phyloP scores from a whole-genome alignment of 2,329 filamentous ascomycete species.

The Diplocarpon rosae region DNA sequence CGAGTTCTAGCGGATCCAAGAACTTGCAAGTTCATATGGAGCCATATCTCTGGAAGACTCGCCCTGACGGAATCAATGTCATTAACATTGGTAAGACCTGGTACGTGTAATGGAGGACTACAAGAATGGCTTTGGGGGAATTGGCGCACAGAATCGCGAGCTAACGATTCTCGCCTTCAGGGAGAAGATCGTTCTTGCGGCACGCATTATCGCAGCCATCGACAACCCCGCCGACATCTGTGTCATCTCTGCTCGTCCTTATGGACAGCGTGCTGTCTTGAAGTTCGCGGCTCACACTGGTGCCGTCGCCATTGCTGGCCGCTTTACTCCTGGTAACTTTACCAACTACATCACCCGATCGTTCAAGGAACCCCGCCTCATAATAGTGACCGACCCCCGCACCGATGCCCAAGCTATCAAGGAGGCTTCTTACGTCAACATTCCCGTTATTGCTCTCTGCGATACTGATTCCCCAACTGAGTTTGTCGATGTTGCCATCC shows the following conservation, averaged over 20 bases:
- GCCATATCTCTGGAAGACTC: slow-evolving; percentile 99
- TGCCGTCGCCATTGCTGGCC: slow-evolving; percentile 94
- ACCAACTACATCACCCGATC: slow-evolving; percentile 99
- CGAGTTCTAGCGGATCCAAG: slow-evolving; percentile 59
- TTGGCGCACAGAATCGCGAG: not conserved
- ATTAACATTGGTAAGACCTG: slow-evolving; percentile 99
- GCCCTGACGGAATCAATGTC: slow-evolving; percentile 95
- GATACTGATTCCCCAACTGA: slow-evolving; percentile 99
- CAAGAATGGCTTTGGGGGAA: not conserved
- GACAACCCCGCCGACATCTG: slow-evolving; percentile 99
- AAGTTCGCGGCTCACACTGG: slow-evolving; percentile 99
- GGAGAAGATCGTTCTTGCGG: slow-evolving; percentile 99
- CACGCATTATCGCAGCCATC: slow-evolving; percentile 95
- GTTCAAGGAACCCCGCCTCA: slow-evolving; percentile 99
- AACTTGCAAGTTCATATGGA: slow-evolving; percentile 79
- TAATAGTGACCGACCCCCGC: slow-evolving; percentile 98
- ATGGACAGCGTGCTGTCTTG: slow-evolving; percentile 97
- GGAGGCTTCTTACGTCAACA: slow-evolving; percentile 99
- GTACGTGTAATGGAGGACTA: slow-evolving; percentile 40
- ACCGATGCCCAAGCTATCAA: slow-evolving; percentile 99
- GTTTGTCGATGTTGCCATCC: slow-evolving; percentile 99
- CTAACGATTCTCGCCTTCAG: slow-evolving; percentile 36
- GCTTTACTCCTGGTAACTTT: slow-evolving; percentile 99
- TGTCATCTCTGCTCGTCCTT: slow-evolving; percentile 98
- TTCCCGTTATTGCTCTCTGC: slow-evolving; percentile 97